phyloP scores from a whole-genome alignment of 495 filamentous ascomycete genomes.

The Penicillium coprophilum region DNA sequence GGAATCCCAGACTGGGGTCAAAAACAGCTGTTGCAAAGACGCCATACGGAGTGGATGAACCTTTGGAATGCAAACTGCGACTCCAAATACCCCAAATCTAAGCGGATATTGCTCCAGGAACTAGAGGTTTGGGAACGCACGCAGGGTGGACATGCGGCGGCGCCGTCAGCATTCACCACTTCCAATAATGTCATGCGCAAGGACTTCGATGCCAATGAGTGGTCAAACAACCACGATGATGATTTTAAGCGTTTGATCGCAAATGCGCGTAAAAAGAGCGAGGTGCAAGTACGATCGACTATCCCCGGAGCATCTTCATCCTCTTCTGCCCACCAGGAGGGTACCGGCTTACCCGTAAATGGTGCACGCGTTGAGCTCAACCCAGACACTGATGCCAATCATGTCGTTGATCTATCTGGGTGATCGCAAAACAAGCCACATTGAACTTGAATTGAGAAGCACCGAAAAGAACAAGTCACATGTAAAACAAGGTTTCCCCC shows the following conservation, averaged over 20 bases:
- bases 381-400: conserved; percentile 3
- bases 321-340: conserved; percentile 5
- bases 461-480: background rate
- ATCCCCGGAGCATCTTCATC: conserved; percentile 26
- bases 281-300: conserved; percentile 31
- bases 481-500: background rate
- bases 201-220: conserved; percentile 76
- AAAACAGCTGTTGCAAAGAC: conserved; percentile 64
- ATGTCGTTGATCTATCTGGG: conserved; percentile 5
- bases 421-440: conserved; percentile 6
- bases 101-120: conserved; percentile 70
- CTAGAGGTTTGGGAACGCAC: conserved; percentile 83
- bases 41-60: conserved; percentile 92
- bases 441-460: background rate
- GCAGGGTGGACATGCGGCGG: conserved; percentile 47
- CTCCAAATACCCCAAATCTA: conserved; percentile 65
- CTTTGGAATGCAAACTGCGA: conserved; percentile 97
- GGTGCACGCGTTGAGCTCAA: background rate
- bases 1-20: conserved; percentile 74
- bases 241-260: conserved; percentile 77
- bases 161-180: conserved; percentile 20
- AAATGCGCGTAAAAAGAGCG: conserved; percentile 56
- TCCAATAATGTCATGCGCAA: conserved; percentile 63
- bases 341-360: background rate
- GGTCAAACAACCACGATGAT: conserved; percentile 67